Conservation (phyloP, 1,284 basidiomycete species). For the Tremellales sp. region DNA sequence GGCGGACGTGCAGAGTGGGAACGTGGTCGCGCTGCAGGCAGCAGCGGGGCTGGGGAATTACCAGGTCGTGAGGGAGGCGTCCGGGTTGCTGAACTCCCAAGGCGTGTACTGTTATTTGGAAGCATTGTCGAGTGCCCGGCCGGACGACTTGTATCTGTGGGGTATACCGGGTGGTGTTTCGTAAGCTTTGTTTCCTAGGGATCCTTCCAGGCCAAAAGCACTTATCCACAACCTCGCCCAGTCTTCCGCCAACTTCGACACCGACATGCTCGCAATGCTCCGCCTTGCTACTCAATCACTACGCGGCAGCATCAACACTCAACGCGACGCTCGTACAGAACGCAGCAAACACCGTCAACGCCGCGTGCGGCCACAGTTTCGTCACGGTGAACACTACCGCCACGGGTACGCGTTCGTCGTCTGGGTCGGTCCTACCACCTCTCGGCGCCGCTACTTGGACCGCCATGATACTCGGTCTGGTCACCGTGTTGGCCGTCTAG, state of each 20-base stretch:
- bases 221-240: constrained; percentile 8
- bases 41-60: constrained; percentile 42
- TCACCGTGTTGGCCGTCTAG: too few species aligned
- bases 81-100: constrained; percentile 30
- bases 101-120: constrained; percentile 45
- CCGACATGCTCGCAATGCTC: constrained; percentile 47
- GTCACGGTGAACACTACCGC: constrained; percentile 12
- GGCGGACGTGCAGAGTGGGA: constrained; percentile 22
- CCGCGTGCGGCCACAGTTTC: constrained; percentile 34
- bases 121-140: constrained; percentile 25
- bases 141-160: constrained; percentile 48
- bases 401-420: background rate
- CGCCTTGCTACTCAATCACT: constrained; percentile 32
- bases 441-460: too few species aligned
- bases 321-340: constrained; percentile 32
- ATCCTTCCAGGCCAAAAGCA: background rate
- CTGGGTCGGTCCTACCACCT: too few species aligned
- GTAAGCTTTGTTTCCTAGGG: constrained; percentile 29
- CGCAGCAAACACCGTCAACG: constrained; percentile 33
- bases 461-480: too few species aligned
- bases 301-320: constrained; percentile 29
- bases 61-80: constrained; percentile 35
- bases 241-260: constrained; percentile 33
- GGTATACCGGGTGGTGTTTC: constrained; percentile 35
- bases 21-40: constrained; percentile 24